These are phyloP conservation scores for Agaricus sinodeliciosus DNA, from an alignment of 768 basidiomycete genomes.

Conservation along the genomic window DNA sequence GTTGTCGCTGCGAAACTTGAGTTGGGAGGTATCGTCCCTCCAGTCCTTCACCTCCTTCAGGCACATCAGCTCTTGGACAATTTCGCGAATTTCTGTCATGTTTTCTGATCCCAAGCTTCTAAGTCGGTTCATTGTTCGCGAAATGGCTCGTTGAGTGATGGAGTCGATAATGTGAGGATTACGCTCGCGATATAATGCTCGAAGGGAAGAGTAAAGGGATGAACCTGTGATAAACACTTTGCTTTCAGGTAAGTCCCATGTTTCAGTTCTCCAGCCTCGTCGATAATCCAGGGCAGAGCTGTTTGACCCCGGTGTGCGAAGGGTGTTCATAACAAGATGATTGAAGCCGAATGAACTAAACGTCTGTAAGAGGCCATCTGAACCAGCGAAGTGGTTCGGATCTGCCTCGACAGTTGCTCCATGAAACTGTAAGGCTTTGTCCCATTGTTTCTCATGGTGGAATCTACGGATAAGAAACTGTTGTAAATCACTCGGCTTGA, in stretches of 20 bases:
- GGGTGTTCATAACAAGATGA: slow-evolving; percentile 69
- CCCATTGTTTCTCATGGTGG: slow-evolving; percentile 91
- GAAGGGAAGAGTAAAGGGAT: slow-evolving; percentile 71
- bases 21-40: slow-evolving; percentile 34
- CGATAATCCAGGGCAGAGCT: slow-evolving; percentile 56
- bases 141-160: slow-evolving; percentile 44
- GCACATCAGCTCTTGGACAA: slow-evolving; percentile 70
- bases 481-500: slow-evolving; percentile 70
- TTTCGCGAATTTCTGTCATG: slow-evolving; percentile 65
- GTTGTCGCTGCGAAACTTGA: slow-evolving; percentile 24
- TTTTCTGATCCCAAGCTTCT: slow-evolving; percentile 69
- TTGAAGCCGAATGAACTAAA: slow-evolving; percentile 90
- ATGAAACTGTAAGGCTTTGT: slow-evolving; percentile 84
- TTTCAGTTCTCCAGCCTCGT: slow-evolving; percentile 90
- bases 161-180: slow-evolving; percentile 41
- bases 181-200: slow-evolving; percentile 77
- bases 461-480: slow-evolving; percentile 78
- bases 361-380: slow-evolving; percentile 67
- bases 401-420: slow-evolving; percentile 77
- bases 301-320: slow-evolving; percentile 37
- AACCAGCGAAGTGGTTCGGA: slow-evolving; percentile 30
- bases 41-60: slow-evolving; percentile 71
- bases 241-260: slow-evolving; percentile 87
- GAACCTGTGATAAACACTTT: slow-evolving; percentile 40
- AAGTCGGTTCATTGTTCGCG: slow-evolving; percentile 58